Evolutionary conservation across 2,329 filamentous ascomycete genomes (phyloP).

Genomic region (Chaetomiaceae sp.): DNA sequence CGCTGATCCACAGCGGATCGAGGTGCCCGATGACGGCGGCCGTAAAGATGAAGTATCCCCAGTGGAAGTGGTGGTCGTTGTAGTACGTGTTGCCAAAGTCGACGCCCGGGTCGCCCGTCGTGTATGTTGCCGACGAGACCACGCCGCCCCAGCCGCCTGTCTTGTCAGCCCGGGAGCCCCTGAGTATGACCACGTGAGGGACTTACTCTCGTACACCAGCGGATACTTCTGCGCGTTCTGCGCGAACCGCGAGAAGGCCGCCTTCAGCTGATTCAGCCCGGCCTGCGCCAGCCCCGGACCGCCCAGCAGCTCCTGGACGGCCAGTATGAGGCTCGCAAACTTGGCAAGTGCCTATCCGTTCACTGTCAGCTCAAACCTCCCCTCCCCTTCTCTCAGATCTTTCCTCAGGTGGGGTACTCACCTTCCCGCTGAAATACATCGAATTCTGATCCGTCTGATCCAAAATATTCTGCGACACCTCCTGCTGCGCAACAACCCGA

Average conservation of each 20-base stretch:
- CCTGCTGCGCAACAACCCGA: conserved; percentile 58
- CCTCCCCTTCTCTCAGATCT: conserved; percentile 17
- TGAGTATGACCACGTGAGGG: background rate
- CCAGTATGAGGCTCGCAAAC: conserved; percentile 66
- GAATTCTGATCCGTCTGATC: conserved; percentile 71
- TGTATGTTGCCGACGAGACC: conserved; percentile 71
- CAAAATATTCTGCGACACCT: conserved; percentile 73
- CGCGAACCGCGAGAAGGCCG: conserved; percentile 61
- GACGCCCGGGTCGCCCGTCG: conserved; percentile 60
- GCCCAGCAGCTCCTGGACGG: conserved; percentile 58
- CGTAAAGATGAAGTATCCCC: conserved; percentile 84
- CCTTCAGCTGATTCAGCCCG: conserved; percentile 59
- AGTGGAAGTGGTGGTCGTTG: conserved; percentile 73
- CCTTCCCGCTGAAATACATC: conserved; percentile 92
- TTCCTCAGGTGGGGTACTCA: no score
- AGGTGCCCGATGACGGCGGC: conserved; percentile 78
- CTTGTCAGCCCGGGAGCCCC: conserved; percentile 16
- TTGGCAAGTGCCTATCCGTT: conserved; percentile 61
- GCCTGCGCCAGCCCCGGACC: conserved; percentile 53
- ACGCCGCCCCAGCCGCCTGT: conserved; percentile 70
- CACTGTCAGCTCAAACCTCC: conserved; percentile 6
- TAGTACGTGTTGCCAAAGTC: conserved; percentile 92
- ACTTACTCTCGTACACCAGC: conserved; percentile 58
- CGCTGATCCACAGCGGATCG: conserved; percentile 67
- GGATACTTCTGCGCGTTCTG: conserved; percentile 64